Conservation (phyloP, 495 filamentous ascomycete genomes). For the Thozetella sp. region DNA sequence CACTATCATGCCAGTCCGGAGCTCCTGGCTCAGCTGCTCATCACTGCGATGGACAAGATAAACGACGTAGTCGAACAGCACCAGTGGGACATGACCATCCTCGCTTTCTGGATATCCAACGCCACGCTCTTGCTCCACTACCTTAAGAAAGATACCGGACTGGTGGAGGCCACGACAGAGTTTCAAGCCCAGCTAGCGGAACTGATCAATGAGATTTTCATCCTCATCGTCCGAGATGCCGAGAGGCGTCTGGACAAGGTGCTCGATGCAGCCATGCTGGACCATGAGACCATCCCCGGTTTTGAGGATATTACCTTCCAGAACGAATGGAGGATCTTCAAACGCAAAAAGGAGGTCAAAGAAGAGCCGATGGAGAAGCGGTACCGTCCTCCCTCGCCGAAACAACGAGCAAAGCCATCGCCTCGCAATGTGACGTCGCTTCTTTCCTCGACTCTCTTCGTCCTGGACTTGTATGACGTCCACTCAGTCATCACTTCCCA, state of each 20-base stretch:
- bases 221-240: slow-evolving; percentile 97
- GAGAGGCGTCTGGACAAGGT: slow-evolving; percentile 97
- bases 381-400: slow-evolving; percentile 92
- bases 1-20: slow-evolving; percentile 94
- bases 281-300: slow-evolving; percentile 97
- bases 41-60: slow-evolving; percentile 92
- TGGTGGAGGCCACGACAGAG: slow-evolving; percentile 79
- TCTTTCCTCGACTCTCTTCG: slow-evolving; percentile 94
- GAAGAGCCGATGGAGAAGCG: slow-evolving; percentile 87
- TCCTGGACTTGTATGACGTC: slow-evolving; percentile 96
- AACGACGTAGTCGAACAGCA: slow-evolving; percentile 91
- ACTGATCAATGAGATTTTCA: slow-evolving; percentile 97
- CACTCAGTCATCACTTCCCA: slow-evolving; percentile 96
- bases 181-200: slow-evolving; percentile 95
- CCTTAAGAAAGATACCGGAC: slow-evolving; percentile 87
- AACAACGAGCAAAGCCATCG: slow-evolving; percentile 85
- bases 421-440: slow-evolving; percentile 97
- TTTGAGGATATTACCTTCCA: slow-evolving; percentile 97
- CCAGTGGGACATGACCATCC: slow-evolving; percentile 99
- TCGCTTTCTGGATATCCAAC: slow-evolving; percentile 99
- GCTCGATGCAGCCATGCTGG: slow-evolving; percentile 88
- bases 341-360: slow-evolving; percentile 83
- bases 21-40: slow-evolving; percentile 75
- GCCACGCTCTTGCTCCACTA: slow-evolving; percentile 94
- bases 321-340: slow-evolving; percentile 97